These are phyloP conservation scores for Fusarium compactum DNA, from an alignment of 2,329 filamentous ascomycete species.

Conservation along the genomic window DNA sequence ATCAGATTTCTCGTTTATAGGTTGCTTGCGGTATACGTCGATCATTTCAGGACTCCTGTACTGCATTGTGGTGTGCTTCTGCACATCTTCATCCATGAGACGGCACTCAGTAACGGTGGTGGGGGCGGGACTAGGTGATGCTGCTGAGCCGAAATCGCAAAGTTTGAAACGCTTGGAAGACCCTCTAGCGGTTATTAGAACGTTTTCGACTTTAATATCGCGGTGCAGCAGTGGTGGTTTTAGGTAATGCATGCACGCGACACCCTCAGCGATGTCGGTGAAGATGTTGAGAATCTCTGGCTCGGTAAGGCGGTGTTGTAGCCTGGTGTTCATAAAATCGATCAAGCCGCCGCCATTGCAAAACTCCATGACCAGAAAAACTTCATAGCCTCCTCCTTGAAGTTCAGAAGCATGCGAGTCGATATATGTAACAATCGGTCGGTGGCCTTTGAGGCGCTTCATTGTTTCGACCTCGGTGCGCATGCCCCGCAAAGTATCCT, in stretches of 20 bases:
- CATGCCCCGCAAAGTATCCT: conserved; percentile 94
- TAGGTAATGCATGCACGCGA: conserved; percentile 99
- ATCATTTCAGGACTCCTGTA: conserved; percentile 99
- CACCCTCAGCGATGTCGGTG: conserved; percentile 92
- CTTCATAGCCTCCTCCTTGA: conserved; percentile 93
- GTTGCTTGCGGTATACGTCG: conserved; percentile 94
- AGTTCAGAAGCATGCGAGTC: conserved; percentile 98
- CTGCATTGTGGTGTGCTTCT: conserved; percentile 96
- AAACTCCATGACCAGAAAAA: conserved; percentile 98
- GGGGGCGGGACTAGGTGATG: conserved; percentile 84
- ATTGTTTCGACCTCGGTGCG: conserved; percentile 99
- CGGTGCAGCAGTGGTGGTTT: conserved; percentile 92
- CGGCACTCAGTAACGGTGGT: conserved; percentile 89
- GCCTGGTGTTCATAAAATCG: conserved; percentile 98
- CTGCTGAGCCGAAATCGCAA: conserved; percentile 96
- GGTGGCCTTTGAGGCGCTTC: conserved; percentile 98
- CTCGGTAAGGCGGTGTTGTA: conserved; percentile 96
- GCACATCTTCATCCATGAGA: conserved; percentile 94
- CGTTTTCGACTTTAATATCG: conserved; percentile 98
- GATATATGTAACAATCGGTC: conserved; percentile 96
- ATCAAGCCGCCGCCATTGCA: conserved; percentile 93
- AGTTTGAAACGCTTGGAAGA: conserved; percentile 87
- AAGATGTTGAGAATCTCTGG: conserved; percentile 98
- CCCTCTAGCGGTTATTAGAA: conserved; percentile 81
- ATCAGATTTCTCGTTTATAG: conserved; percentile 98